Base-by-base conservation (phyloP, 1,284 basidiomycete genomes). In the Irpex sp. region DNA sequence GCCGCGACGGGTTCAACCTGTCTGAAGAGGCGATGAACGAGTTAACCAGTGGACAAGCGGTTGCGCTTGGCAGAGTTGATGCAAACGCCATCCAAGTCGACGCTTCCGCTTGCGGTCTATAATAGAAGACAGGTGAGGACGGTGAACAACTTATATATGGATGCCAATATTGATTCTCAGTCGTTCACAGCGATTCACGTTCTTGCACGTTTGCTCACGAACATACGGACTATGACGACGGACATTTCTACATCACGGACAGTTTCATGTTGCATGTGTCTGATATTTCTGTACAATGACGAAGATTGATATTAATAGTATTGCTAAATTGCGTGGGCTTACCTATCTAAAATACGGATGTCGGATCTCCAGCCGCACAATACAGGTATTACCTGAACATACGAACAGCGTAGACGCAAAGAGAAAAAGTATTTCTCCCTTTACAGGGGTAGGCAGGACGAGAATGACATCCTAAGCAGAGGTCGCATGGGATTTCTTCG, bases 1-100 rank as follows among this genome's bases (percentile, higher is more conserved):
- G 75, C 1, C 68, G 66, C 17, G 59, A 62, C 9, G 79, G 77
- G 6, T 79, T 80, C 70, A 79, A 80, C 69, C 78, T 84, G 11
- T 56, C 62, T 9, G 47, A 74, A 64, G 57, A 62, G 17, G 81
- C 79, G 36, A 77, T 85, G 78, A 72, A 81, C 65, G 66, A 66
- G 37, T 74, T 82, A 67, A 82, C 80, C 4, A 71, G 72, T 58
- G 69, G 69, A 13, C 75, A 77, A 60, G 82, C 77, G 1, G 70
- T 70, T 2, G 61, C 70, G 51, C 69, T 79, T 15, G 82, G 54
- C 9, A 70, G 73, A 15, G 74, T 82, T 19, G 66, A 74, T 36
- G 79, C 78, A 13, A 74, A 69, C 57, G 72, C 75, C 3, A 69
- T 60, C 17, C 72, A 79, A 66, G 74, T 82, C 36, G 69, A 63